Evolutionary conservation across 1,284 basidiomycete genomes (phyloP), one percentile per base, ranked within the genome.

Genomic region (Puccinia polysora): DNA sequence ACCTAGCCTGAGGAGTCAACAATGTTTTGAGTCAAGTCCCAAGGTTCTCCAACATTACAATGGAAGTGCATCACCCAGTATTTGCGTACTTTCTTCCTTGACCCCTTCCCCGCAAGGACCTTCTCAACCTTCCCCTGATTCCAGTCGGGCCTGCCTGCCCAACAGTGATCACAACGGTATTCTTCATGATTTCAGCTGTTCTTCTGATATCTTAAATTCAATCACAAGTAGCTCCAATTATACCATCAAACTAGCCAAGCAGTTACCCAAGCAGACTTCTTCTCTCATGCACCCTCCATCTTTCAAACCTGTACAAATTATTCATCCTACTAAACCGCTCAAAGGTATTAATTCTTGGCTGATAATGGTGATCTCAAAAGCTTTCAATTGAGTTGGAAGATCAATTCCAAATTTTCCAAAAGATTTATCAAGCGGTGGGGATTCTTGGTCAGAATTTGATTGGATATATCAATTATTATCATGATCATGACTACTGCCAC

Each of bases 351-450:
- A 36, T 70, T 52, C 40, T 49, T 70, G 6, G 30, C 40, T 52
- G 68, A 70, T 50, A 50, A 62, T 18, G n/a, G 28, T 12, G 68
- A 62, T 36, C 49, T 70, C 15, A 58, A 70, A 45, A 49, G 49
- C 40, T 62, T 38, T 8, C 40, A 40, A 25, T 25, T 70, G 34
- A 47, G 56, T 50, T 70, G 68, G 68, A 62, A 45, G 20, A 50
- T 45, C 32, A 70, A 70, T 62, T 36, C 56, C 7, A 62, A 52
- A 52, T 45, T 70, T n/a, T 30, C 59, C 23, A 70, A 62, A 53
- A 20, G 58, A 20, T 70, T 70, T 53, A 38, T 69, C 5, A 45
- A 34, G 8, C 52, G 55, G 14, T 69, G 65, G 65, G 65, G 65
- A 4, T 69, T 58, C 40, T 50, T 59, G 45, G 65, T 69, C 32